phyloP scores from a whole-genome alignment of 2,329 filamentous ascomycete species.

The Epichloe hybrida region DNA sequence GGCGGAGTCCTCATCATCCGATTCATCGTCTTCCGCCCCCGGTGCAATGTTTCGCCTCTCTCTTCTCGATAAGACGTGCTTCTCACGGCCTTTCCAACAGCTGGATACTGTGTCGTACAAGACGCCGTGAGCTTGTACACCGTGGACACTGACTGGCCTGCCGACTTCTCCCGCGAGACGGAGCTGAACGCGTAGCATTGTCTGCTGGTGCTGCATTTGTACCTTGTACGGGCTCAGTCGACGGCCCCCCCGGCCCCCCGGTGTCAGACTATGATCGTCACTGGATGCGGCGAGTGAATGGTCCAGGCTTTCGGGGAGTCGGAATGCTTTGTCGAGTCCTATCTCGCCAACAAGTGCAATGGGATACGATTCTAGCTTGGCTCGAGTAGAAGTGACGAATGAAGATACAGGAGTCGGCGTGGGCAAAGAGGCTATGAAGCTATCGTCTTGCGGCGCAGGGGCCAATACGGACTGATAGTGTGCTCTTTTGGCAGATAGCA shows the following conservation, averaged over 20 bases:
- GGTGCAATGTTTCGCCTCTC: slow-evolving; percentile 38
- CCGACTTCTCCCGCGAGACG: slow-evolving; percentile 53
- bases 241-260: slow-evolving; percentile 60
- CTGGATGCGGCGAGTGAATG: slow-evolving; percentile 16
- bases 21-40: slow-evolving; percentile 28
- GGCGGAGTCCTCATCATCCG: slow-evolving; percentile 22
- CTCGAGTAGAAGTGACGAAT: slow-evolving; percentile 42
- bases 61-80: slow-evolving; percentile 42
- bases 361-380: slow-evolving; percentile 42
- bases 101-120: slow-evolving; percentile 51
- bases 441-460: slow-evolving; percentile 28
- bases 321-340: slow-evolving; percentile 64
- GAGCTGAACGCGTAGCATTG: slow-evolving; percentile 55
- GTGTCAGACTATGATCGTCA: slow-evolving; percentile 34
- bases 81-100: slow-evolving; percentile 60
- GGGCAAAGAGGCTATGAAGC: slow-evolving; percentile 39
- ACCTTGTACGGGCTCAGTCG: slow-evolving; percentile 55
- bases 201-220: slow-evolving; percentile 52
- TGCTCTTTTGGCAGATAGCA: slow-evolving; percentile 25
- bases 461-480: slow-evolving; percentile 61
- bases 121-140: slow-evolving; percentile 63
- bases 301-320: slow-evolving; percentile 50
- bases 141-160: slow-evolving; percentile 55
- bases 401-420: slow-evolving; percentile 44
- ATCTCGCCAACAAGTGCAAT: slow-evolving; percentile 62